Conservation (phyloP, 257 asterid genomes). For the Ajuga chamaepitys region DNA sequence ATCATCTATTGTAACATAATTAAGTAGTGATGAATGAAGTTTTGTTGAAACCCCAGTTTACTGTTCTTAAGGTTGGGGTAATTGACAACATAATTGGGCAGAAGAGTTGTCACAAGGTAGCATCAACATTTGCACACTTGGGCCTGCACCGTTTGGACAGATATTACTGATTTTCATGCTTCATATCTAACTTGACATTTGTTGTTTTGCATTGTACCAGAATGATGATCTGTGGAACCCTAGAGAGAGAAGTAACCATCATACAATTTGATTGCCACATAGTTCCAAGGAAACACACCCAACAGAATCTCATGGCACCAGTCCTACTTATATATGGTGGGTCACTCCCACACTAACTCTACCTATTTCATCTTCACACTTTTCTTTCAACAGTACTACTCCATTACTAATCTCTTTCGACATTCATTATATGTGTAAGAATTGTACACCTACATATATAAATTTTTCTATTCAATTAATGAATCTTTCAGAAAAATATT, state of each 20-base stretch:
- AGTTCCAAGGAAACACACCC: slow-evolving; percentile 44
- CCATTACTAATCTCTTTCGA: neutral
- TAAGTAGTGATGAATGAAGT: neutral
- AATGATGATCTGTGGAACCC: slow-evolving; percentile 13
- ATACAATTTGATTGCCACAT: slow-evolving; percentile 18
- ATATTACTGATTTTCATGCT: slow-evolving; percentile 21
- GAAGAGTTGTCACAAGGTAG: neutral
- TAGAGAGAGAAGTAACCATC: slow-evolving; percentile 11
- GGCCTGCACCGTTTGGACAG: slow-evolving; percentile 16
- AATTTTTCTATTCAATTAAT: neutral
- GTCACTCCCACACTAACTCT: slow-evolving; percentile 5
- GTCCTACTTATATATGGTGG: slow-evolving; percentile 41
- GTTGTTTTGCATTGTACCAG: slow-evolving; percentile 17
- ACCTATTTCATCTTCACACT: neutral
- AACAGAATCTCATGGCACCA: slow-evolving; percentile 46
- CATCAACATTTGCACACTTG: slow-evolving; percentile 9
- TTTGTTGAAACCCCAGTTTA: neutral
- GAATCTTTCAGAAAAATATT: neutral
- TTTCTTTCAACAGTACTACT: neutral
- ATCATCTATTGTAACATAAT: neutral
- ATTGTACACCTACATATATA: neutral
- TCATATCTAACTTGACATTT: slow-evolving; percentile 17
- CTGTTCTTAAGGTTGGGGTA: neutral
- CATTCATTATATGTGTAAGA: neutral
- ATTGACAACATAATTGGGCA: neutral